Evolutionary conservation across 495 filamentous ascomycete species (phyloP).

Genomic region (Neurospora sp.): DNA sequence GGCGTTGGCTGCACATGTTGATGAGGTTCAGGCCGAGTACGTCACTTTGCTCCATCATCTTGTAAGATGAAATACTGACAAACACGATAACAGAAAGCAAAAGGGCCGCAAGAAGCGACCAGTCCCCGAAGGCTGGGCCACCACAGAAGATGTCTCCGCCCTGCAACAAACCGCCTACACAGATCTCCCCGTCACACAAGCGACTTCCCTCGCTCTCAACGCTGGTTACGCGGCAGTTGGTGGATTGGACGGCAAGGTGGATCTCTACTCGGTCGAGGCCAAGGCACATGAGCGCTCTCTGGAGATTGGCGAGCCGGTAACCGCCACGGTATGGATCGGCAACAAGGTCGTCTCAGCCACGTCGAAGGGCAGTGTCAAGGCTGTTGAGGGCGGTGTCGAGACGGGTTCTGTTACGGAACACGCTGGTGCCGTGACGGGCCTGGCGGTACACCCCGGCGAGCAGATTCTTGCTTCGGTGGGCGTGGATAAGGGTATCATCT

Average conservation of each 20-base stretch:
- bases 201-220: constrained; percentile 57
- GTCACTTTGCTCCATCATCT: constrained; percentile 15
- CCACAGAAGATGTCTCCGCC: constrained; percentile 56
- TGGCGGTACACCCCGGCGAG: constrained; percentile 75
- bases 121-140: constrained; percentile 76
- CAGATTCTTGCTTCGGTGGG: constrained; percentile 82
- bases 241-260: constrained; percentile 64
- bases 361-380: constrained; percentile 64
- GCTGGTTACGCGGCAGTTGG: constrained; percentile 69
- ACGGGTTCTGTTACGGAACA: constrained; percentile 61
- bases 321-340: constrained; percentile 71
- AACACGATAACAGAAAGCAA: constrained; percentile 51
- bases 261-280: constrained; percentile 67
- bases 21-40: constrained; percentile 68
- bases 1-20: constrained; percentile 60
- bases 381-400: constrained; percentile 61
- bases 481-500: constrained; percentile 82
- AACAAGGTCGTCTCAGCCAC: constrained; percentile 60
- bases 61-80: constrained; percentile 4
- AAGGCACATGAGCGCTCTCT: constrained; percentile 59
- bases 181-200: constrained; percentile 49
- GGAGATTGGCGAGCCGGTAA: constrained; percentile 57
- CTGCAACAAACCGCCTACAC: constrained; percentile 56
- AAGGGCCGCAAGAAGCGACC: constrained; percentile 79
- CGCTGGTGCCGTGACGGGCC: constrained; percentile 64